Percentiles rank a stretch among this genome's conserved stretches.
These are phyloP conservation scores for Athelia psychrophila DNA, from an alignment of 1,284 basidiomycete species.

Conservation along the genomic window DNA sequence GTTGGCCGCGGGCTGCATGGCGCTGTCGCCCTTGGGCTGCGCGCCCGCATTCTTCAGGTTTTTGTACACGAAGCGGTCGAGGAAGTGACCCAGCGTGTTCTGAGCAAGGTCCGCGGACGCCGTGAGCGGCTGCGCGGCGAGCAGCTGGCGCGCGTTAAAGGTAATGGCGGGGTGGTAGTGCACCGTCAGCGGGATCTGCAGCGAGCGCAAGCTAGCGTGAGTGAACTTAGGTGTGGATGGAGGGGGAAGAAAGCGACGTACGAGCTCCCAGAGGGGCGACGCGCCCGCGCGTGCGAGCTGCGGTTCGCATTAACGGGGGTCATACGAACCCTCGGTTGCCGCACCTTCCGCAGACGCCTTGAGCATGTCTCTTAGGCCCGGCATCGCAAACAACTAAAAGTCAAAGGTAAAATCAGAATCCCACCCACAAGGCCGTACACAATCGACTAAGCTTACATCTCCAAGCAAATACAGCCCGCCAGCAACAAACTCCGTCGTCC, in stretches of 20 bases:
- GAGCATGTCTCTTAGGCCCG: slow-evolving; percentile 70
- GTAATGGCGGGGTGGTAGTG: slow-evolving; percentile 95
- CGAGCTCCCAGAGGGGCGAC: slow-evolving; percentile 89
- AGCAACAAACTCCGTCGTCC: slow-evolving; percentile 87
- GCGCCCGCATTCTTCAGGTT: slow-evolving; percentile 81
- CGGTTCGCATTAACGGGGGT: slow-evolving; percentile 90
- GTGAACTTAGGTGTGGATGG: too few species aligned
- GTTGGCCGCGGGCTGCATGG: slow-evolving; percentile 98
- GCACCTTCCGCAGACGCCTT: slow-evolving; percentile 35
- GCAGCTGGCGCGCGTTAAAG: slow-evolving; percentile 83
- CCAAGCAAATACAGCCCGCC: slow-evolving; percentile 81
- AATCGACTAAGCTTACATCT: slow-evolving; percentile 45
- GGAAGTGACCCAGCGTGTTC: slow-evolving; percentile 91
- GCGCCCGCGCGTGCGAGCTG: slow-evolving; percentile 82
- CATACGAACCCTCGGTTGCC: slow-evolving; percentile 56
- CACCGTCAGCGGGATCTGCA: slow-evolving; percentile 70
- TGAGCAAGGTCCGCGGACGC: slow-evolving; percentile 87
- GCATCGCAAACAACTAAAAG: slow-evolving; percentile 80
- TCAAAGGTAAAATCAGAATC: slow-evolving; percentile 2
- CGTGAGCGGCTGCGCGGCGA: slow-evolving; percentile 69
- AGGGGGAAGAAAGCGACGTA: slow-evolving; percentile 32
- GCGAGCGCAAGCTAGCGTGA: too few species aligned
- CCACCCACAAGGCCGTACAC: too few species aligned
- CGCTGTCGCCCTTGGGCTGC: slow-evolving; percentile 74
- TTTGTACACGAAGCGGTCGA: slow-evolving; percentile 89